Evolutionary conservation across 2,329 filamentous ascomycete species (phyloP), one percentile per base, ranked within the genome.

Genomic region (Arthrobotrys megalospora): DNA sequence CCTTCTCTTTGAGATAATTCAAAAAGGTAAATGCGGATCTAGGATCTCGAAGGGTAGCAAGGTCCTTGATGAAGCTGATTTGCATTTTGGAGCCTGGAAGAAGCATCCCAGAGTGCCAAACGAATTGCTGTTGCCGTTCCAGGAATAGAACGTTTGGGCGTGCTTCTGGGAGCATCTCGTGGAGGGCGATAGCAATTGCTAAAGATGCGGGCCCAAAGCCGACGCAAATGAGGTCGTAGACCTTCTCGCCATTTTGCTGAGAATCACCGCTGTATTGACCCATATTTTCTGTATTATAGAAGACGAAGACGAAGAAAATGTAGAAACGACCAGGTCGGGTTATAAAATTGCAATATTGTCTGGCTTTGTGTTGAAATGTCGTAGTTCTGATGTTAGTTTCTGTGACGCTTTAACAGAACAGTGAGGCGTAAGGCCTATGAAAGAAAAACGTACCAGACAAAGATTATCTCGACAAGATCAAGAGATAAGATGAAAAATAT

Each of bases 41-140:
- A 6, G 95, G 95, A 83, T 98, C 91, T 73, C 95, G 89, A 81
- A 97, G 87, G 2, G 93, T 96, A 2, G 95, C 95, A 84, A 98
- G 89, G 83, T 98, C 95, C 86, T 98, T 98, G 86, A 98, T 89
- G 86, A 97, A 98, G 8, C 93, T 96, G 81, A 98, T 98, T 84
- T 98, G 95, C 95, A 98, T 98, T 85, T 92, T 94, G 65, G 94
- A 93, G 4, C 94, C 94, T 0, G 94, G 93, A 2, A 98, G 89
- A 76, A 97, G 90, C 95, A 98, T 98, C 76, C 95, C 95, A 0
- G 93, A 91, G 84, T 98, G 95, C 95, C 95, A 98, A 75, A 92
- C 90, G 83, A 98, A 98, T 58, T 88, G 86, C 36, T 87, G 83
- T 85, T 98, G 95, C 84, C 92, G 92, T 86, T 98, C 95, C 24